Conservation (phyloP, 176 grass and related monocot genomes). For the Oryza longistaminata region DNA sequence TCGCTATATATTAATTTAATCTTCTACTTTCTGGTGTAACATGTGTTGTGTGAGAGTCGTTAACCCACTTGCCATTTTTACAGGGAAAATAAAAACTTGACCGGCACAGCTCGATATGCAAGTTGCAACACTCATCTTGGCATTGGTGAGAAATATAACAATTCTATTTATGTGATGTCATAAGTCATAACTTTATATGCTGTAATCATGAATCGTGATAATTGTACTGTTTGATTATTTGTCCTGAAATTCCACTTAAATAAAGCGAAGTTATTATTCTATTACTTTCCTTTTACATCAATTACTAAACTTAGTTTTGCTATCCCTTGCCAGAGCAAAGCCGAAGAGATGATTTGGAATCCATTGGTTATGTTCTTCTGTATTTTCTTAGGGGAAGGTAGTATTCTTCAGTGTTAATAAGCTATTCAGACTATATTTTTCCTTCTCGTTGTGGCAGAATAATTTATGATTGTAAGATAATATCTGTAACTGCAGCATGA, state of each 20-base stretch:
- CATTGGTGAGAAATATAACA: conserved; percentile 49
- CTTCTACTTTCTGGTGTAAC: neutral
- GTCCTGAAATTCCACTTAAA: neutral
- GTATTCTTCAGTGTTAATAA: conserved; percentile 19
- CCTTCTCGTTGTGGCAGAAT: neutral
- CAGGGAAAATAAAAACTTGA: conserved; percentile 81
- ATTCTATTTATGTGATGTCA: conserved; percentile 1
- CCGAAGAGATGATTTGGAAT: conserved; percentile 87
- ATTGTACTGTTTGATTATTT: neutral
- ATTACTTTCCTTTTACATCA: neutral
- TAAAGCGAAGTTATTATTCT: neutral
- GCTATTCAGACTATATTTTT: neutral
- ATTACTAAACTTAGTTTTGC: conserved; percentile 31
- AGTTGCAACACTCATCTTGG: conserved; percentile 75
- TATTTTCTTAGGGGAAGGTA: conserved; percentile 92
- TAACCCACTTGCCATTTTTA: neutral
- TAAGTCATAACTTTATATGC: neutral
- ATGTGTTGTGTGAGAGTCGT: neutral
- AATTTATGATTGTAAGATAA: conserved; percentile 1
- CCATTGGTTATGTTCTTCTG: conserved; percentile 81
- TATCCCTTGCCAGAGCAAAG: conserved; percentile 66
- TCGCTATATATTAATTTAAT: neutral
- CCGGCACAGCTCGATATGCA: conserved; percentile 75
- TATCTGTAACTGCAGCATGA: neutral
- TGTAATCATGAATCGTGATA: conserved; percentile 23